These are phyloP conservation scores for Mortierella antarctica DNA, from an alignment of 192 early-diverging fungal genomes.

Conservation along the genomic window DNA sequence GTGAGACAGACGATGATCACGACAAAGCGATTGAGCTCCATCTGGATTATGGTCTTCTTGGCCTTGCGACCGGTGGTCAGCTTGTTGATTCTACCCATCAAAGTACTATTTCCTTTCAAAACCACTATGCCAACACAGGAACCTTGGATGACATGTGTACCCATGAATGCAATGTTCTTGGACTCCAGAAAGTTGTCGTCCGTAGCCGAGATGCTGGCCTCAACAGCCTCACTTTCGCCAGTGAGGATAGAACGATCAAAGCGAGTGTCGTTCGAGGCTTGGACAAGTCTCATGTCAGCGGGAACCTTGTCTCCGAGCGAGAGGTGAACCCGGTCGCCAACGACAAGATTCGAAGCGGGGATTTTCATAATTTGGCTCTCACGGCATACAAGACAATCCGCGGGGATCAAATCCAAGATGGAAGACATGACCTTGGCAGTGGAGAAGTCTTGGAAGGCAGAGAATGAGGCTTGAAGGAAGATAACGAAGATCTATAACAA, in stretches of 20 bases:
- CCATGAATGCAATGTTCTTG: conserved; percentile 87
- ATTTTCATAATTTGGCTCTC: conserved; percentile 66
- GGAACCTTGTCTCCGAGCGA: conserved; percentile 79
- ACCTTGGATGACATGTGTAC: conserved; percentile 78
- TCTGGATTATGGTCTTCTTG: conserved; percentile 66
- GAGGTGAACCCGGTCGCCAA: conserved; percentile 81
- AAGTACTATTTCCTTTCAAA: conserved; percentile 73
- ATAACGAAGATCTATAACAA: conserved; percentile 67
- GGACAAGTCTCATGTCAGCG: conserved; percentile 80
- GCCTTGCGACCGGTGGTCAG: conserved; percentile 60
- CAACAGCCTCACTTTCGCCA: conserved; percentile 78
- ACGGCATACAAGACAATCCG: conserved; percentile 74
- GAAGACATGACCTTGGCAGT: conserved; percentile 78
- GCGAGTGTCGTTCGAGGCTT: conserved; percentile 73
- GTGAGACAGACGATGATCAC: conserved; percentile 70
- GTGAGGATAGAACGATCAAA: conserved; percentile 88
- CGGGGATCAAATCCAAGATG: conserved; percentile 79
- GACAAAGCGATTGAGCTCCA: conserved; percentile 74
- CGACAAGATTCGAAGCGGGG: conserved; percentile 71
- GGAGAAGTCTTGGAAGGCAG: conserved; percentile 78
- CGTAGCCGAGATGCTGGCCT: conserved; percentile 69
- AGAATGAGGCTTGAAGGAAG: conserved; percentile 74
- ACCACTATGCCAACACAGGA: conserved; percentile 79
- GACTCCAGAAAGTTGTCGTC: conserved; percentile 84
- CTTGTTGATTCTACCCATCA: conserved; percentile 81